Evolutionary conservation across 805 yeast genomes (phyloP).

Genomic region (Torulaspora delbrueckii): DNA sequence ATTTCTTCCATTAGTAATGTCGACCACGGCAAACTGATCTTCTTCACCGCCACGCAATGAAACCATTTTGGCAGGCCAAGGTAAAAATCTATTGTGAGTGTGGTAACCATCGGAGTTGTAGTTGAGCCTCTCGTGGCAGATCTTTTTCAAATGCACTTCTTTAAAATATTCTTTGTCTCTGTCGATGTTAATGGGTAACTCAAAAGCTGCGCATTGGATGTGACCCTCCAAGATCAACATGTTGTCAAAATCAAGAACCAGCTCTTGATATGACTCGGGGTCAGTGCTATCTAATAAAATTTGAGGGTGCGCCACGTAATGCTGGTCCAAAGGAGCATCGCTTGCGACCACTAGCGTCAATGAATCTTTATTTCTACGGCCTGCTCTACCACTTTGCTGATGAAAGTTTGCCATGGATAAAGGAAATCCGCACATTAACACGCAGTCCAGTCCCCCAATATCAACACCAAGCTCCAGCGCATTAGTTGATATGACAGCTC

Average conservation of each 20-base stretch:
- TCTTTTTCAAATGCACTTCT: conserved; percentile 28
- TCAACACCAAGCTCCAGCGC: conserved; percentile 96
- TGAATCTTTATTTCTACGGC: conserved; percentile 81
- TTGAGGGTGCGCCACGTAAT: conserved; percentile 57
- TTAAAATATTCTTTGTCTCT: conserved; percentile 55
- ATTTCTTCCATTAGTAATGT: conserved; percentile 71
- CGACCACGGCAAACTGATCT: conserved; percentile 81
- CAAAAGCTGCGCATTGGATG: conserved; percentile 92
- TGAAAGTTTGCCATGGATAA: conserved; percentile 78
- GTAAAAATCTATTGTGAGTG: conserved; percentile 55
- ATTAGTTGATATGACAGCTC: conserved; percentile 89
- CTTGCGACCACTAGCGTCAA: conserved; percentile 81
- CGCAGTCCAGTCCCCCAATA: conserved; percentile 89
- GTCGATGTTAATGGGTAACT: conserved; percentile 56
- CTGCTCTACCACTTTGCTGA: conserved; percentile 97
- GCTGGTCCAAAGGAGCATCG: conserved; percentile 79
- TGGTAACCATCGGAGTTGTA: conserved; percentile 46
- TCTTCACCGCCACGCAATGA: conserved; percentile 81
- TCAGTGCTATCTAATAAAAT: conserved; percentile 27
- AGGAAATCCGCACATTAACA: conserved; percentile 90
- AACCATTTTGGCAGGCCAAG: conserved; percentile 76
- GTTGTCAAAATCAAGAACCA: conserved; percentile 58
- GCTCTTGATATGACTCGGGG: conserved; percentile 57
- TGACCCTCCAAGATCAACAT: conserved; percentile 69
- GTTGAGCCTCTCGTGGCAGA: conserved; percentile 40